Conservation (phyloP, 768 basidiomycete species). For the Mycena capillaripes region DNA sequence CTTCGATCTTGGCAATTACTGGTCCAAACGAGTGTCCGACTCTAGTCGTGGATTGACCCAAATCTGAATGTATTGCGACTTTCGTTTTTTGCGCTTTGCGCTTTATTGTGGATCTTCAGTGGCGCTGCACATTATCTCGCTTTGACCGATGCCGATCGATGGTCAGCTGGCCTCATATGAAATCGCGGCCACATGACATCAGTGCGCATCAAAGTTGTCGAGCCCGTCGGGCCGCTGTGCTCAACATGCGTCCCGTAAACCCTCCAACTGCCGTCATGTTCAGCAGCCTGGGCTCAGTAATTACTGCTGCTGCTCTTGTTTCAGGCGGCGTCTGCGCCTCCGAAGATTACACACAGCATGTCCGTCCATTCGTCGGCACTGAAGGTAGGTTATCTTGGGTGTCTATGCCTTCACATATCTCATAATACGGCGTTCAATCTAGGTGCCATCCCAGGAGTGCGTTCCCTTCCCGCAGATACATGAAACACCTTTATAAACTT, state of each 20-base stretch:
- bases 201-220: not conserved
- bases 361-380: constrained; percentile 11
- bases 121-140: not conserved
- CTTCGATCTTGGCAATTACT: too few species aligned
- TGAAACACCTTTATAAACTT: not conserved
- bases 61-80: too few species aligned
- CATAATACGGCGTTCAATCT: not conserved
- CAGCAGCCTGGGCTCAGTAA: not conserved
- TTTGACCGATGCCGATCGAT: not conserved
- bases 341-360: not conserved
- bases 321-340: not conserved
- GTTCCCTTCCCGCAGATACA: too few species aligned
- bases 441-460: constrained; percentile 10
- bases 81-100: too few species aligned
- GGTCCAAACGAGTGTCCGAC: too few species aligned
- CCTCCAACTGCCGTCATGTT: not conserved
- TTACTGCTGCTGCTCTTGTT: not conserved
- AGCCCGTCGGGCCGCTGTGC: not conserved
- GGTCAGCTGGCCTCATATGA: not conserved
- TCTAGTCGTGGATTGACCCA: too few species aligned
- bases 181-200: too few species aligned
- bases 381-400: not conserved
- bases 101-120: too few species aligned
- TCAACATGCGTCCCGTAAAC: not conserved
- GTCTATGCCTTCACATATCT: not conserved